Evolutionary conservation across 148 eudicot genomes (phyloP), one percentile per base, ranked within the genome.

Genomic region (Simmondsia chinensis): DNA sequence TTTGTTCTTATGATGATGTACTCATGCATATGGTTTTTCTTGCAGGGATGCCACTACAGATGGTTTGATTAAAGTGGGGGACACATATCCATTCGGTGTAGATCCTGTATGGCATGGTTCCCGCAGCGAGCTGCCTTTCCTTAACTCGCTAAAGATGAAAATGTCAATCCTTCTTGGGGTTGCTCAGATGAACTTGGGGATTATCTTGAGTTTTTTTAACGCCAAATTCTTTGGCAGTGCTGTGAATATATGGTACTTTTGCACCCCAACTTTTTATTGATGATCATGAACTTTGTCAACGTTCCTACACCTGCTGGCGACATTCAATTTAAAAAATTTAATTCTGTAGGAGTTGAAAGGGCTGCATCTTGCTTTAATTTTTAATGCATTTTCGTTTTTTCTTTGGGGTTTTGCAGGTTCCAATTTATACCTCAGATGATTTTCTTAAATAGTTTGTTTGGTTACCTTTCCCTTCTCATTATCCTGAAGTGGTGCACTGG

Each of bases 131-230:
- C 63, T 75, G 41, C 81, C 81, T n/a, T 75, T 63, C 39, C 76
- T 75, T 14, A 75, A 75, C 55, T 75, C 76, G n/a, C 68, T 75
- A 11, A 75, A 75, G 76, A 75, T 75, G 81, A 75, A 71, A 57
- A 75, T 75, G 81, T 75, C 81, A 28, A 71, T 71, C 46, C 81
- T 75, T 31, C 61, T 75, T 38, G 81, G 77, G 43, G 81, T 75
- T 46, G 68, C 74, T 43, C 81, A 75, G 42, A 75, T 75, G 81
- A 71, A 75, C 39, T 65, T 75, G 17, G 81, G 76, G 48, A 75
- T 75, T 51, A 55, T 75, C 21, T 29, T 75, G 68, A 75, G 77
- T 45, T 75, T 44, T 51, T 71, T 60, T 20, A 75, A 75, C 56
- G 81, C 81, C 48, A 71, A 37, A 33, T 75, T 70, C 54, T 66